These are phyloP conservation scores for Mortierella sp. DNA, from an alignment of 371 early-diverging fungal genomes.

Conservation along the genomic window DNA sequence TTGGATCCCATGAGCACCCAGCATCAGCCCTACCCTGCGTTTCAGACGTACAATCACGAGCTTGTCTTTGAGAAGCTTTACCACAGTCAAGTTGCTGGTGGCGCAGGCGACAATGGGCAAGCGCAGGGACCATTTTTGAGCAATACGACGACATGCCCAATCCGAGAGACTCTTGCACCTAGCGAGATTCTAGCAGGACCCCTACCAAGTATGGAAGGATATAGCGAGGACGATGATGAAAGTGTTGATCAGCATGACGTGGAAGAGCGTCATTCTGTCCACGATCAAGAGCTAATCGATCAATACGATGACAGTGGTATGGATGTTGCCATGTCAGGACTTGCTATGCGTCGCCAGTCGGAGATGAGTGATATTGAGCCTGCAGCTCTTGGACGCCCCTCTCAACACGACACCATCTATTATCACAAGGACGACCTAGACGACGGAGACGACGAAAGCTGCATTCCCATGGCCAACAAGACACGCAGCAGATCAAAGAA, in stretches of 20 bases:
- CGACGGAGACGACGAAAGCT: no score
- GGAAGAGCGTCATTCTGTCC: conserved; percentile 6
- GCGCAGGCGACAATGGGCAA: no score
- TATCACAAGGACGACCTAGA: no score
- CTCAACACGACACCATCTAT: no score
- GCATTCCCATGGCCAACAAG: conserved; percentile 11
- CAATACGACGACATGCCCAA: conserved; percentile 5
- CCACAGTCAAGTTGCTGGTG: conserved; percentile 2
- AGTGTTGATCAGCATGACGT: neutral
- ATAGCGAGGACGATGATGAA: conserved; percentile 6
- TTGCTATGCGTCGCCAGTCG: conserved; percentile 16
- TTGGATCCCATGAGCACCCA: conserved; percentile 3
- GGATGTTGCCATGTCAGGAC: conserved; percentile 14
- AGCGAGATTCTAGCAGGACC: neutral
- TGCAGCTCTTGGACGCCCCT: neutral
- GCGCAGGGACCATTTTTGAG: no score
- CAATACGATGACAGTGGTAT: conserved; percentile 8
- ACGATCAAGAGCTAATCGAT: conserved; percentile 9
- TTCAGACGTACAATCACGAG: conserved; percentile 6
- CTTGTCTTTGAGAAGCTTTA: neutral
- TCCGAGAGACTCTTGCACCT: neutral
- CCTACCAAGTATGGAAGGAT: neutral
- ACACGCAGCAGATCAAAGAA: conserved; percentile 4
- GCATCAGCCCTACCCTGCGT: neutral
- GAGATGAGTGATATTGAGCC: conserved; percentile 2